These are phyloP conservation scores for Byssochlamys sp. DNA, from an alignment of 2,329 filamentous ascomycete genomes.

Conservation along the genomic window DNA sequence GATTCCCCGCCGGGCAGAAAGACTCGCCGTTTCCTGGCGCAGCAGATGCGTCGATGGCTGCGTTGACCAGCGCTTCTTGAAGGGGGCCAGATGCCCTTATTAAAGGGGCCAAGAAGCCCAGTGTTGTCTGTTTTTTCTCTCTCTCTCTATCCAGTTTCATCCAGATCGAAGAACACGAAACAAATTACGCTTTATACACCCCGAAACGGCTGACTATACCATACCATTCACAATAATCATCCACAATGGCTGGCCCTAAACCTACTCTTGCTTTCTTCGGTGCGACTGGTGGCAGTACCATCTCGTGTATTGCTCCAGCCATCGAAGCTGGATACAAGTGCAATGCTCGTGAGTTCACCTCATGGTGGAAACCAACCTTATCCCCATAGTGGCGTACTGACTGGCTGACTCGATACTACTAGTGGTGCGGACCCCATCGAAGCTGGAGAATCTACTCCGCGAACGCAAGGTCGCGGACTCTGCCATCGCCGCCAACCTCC, in stretches of 20 bases:
- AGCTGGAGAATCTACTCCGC: conserved; percentile 37
- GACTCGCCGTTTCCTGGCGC: background rate
- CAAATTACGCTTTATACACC: background rate
- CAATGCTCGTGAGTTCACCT: conserved; percentile 21
- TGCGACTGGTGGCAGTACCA: conserved; percentile 41
- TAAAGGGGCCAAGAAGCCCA: background rate
- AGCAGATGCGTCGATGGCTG: background rate
- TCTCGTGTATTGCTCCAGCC: conserved; percentile 34
- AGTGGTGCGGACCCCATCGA: conserved; percentile 41
- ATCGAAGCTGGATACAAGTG: conserved; percentile 37
- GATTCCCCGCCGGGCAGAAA: background rate
- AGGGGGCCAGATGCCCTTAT: background rate
- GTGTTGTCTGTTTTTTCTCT: background rate
- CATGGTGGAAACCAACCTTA: background rate
- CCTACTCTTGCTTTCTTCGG: conserved; percentile 43
- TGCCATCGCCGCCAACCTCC: conserved; percentile 32
- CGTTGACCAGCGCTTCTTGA: background rate
- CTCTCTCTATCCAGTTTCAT: background rate
- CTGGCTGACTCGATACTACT: conserved; percentile 2
- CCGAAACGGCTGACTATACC: background rate
- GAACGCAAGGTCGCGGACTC: conserved; percentile 29
- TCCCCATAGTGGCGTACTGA: background rate
- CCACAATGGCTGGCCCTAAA: conserved; percentile 3
- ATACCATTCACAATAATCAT: background rate
- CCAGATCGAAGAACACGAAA: background rate